Conservation (phyloP, 148 eudicot species). For the Vaccinium macrocarpon region DNA sequence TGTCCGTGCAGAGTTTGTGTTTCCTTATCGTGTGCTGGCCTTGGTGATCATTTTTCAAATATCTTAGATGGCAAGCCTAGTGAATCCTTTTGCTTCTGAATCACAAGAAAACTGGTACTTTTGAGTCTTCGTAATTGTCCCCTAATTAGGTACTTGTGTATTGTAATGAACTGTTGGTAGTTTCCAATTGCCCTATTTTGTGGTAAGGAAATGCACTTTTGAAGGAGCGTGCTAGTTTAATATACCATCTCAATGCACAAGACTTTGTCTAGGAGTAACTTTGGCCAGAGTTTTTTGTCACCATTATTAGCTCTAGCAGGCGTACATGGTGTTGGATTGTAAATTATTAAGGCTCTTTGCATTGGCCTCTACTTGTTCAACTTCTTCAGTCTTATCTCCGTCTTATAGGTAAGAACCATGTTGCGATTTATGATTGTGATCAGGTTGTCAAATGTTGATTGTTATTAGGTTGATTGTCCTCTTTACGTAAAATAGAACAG, state of each 20-base stretch:
- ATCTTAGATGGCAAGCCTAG: neutral
- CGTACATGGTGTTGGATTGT: neutral
- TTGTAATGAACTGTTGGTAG: neutral
- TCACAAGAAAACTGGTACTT: neutral
- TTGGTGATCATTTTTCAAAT: neutral
- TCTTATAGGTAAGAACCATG: neutral
- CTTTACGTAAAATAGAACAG: neutral
- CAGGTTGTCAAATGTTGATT: too few species aligned
- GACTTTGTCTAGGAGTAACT: neutral
- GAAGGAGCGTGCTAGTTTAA: neutral
- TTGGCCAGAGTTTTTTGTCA: neutral
- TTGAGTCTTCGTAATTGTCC: neutral
- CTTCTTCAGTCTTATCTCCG: neutral
- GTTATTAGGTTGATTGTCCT: neutral
- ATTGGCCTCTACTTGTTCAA: neutral
- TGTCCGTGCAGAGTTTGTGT: neutral
- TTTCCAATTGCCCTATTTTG: neutral
- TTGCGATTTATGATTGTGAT: neutral
- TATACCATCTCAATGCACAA: neutral
- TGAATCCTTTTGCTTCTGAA: neutral
- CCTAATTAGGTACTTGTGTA: neutral
- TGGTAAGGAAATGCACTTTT: neutral
- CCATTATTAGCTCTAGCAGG: neutral
- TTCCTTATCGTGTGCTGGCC: neutral
- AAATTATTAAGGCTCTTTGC: neutral